Evolutionary conservation across 371 early-diverging fungal species (phyloP).

Genomic region (Massospora cicadina): DNA sequence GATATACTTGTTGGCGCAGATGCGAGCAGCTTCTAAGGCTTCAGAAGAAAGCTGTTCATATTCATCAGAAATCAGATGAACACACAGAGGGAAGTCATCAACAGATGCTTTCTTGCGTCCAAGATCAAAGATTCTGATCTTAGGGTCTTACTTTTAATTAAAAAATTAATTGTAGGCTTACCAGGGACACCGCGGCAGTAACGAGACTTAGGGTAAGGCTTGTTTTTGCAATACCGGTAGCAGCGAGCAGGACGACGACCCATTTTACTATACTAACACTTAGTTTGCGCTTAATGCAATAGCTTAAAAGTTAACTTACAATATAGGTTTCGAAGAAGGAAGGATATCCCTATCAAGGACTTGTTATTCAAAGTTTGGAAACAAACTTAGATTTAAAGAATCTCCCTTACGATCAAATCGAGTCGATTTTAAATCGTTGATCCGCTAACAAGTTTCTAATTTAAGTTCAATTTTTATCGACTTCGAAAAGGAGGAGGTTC

Average conservation of each 20-base stretch:
- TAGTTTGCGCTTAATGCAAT: too few species aligned
- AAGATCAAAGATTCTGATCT: constrained; percentile 97
- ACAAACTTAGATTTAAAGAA: too few species aligned
- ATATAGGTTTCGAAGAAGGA: too few species aligned
- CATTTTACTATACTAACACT: constrained; percentile 29
- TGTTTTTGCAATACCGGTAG: constrained; percentile 99
- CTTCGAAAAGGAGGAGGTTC: too few species aligned
- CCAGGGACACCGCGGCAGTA: constrained; percentile 99
- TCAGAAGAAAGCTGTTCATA: constrained; percentile 98
- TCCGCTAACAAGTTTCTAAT: too few species aligned
- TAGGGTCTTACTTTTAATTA: constrained; percentile 51
- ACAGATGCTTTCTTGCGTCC: constrained; percentile 98
- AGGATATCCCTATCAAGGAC: too few species aligned
- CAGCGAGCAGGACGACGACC: constrained; percentile 99
- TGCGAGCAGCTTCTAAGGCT: constrained; percentile 99
- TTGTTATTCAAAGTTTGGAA: too few species aligned
- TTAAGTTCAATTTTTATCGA: too few species aligned
- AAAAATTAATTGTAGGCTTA: constrained; percentile 14
- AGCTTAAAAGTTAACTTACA: too few species aligned
- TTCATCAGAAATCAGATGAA: constrained; percentile 97
- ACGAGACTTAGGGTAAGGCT: constrained; percentile 99
- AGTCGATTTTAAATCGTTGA: too few species aligned
- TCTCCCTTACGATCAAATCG: too few species aligned
- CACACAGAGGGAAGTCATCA: constrained; percentile 94
- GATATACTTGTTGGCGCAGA: constrained; percentile 99